Evolutionary conservation across 2,329 filamentous ascomycete genomes (phyloP), one percentile per base, ranked within the genome.

Genomic region (Tolypocladium endophyticum): DNA sequence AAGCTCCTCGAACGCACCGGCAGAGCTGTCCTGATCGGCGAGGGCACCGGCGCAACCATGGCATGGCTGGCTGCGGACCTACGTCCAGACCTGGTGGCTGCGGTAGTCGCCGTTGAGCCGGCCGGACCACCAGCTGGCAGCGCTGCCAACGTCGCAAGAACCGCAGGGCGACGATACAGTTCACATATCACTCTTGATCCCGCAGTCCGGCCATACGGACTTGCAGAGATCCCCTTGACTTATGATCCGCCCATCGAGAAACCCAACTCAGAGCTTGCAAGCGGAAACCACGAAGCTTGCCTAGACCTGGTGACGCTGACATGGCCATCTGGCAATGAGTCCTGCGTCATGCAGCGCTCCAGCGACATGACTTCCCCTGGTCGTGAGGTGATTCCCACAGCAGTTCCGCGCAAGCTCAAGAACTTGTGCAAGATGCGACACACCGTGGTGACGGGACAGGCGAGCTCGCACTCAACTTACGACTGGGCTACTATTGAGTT

Each of bases 401-500:
- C 5, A 14, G 38, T 55, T 12, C 39, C 61, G 14, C 75, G 76
- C 25, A 69, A 76, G 63, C 70, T 87, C 18, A 66, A 69, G 7
- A 79, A 84, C 38, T 68, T 87, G 9, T 65, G 68, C 2, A 72
- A 73, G 20, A 72, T 84, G 7, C 78, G 76, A 0, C 76, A 81
- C 6, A 68, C 81, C 1, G 62, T 85, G 20, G 65, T 83, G 33
- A 84, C 81, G 0, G 72, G 73, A 0, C 78, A 84, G 59, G 78
- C 83, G 3, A 81, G 79, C 57, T 77, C 75, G n/a, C 83, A 86
- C 67, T 71, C 73, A 2, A 68, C 72, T 12, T 86, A 80, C 61
- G 84, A 87, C 63, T 78, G 80, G 68, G 82, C 80, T 41, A 83
- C 79, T 0, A 76, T 79, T 1, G 62, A 68, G 16, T 86, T 79